phyloP scores from a whole-genome alignment of 352 stramenopile species.

The Peronospora belbahrii region DNA sequence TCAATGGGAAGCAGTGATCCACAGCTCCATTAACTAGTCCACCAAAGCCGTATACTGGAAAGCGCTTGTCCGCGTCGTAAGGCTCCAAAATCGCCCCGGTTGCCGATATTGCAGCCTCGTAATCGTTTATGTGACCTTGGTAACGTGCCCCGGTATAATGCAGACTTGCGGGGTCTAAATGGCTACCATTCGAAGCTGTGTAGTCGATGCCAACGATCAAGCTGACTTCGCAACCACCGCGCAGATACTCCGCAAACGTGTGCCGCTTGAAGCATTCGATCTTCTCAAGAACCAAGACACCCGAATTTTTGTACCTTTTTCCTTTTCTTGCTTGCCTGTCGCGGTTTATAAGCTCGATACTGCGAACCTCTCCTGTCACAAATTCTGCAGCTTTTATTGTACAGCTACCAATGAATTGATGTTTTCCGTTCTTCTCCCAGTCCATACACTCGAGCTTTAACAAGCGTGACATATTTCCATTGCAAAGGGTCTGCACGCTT shows the following conservation, averaged over 20 bases:
- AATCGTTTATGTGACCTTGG: slow-evolving; percentile 64
- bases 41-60: slow-evolving; percentile 79
- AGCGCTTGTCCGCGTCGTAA: slow-evolving; percentile 69
- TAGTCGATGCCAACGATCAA: slow-evolving; percentile 81
- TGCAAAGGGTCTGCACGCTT: slow-evolving; percentile 60
- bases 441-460: slow-evolving; percentile 76
- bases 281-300: slow-evolving; percentile 46
- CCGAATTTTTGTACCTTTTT: slow-evolving; percentile 69
- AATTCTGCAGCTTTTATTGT: slow-evolving; percentile 49
- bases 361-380: slow-evolving; percentile 41
- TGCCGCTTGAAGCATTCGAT: slow-evolving; percentile 56
- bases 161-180: slow-evolving; percentile 39
- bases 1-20: slow-evolving; percentile 69
- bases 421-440: slow-evolving; percentile 59
- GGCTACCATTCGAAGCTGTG: slow-evolving; percentile 56
- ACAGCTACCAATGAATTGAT: slow-evolving; percentile 62
- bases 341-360: slow-evolving; percentile 53
- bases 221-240: slow-evolving; percentile 63
- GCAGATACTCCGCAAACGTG: slow-evolving; percentile 67
- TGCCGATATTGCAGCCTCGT: slow-evolving; percentile 64
- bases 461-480: slow-evolving; percentile 42
- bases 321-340: slow-evolving; percentile 60
- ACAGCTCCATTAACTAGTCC: slow-evolving; percentile 51
- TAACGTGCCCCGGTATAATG: slow-evolving; percentile 54
- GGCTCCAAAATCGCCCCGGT: slow-evolving; percentile 62